Percentiles rank a stretch among this genome's conserved stretches.
Evolutionary conservation across 176 grass and related monocot species (phyloP).

Genomic region (Aegilops bicornis): DNA sequence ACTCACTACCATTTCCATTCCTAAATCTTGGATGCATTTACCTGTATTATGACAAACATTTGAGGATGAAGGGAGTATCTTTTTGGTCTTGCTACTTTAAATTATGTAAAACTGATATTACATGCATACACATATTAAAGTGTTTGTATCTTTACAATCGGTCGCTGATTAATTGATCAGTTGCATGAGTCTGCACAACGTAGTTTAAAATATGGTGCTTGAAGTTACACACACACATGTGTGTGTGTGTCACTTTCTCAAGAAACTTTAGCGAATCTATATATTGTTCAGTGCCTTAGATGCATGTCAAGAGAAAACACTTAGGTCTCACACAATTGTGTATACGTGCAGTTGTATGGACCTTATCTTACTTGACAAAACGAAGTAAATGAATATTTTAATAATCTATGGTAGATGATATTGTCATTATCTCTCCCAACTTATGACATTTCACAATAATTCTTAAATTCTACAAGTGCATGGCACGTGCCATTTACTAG

Average conservation of each 20-base stretch:
- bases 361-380: background rate
- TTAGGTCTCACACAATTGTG: no score
- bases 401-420: background rate
- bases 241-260: background rate
- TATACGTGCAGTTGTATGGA: background rate
- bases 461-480: no score
- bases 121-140: background rate
- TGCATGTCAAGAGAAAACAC: background rate
- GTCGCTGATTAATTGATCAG: background rate
- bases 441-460: no score
- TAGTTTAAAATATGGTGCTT: no score
- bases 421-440: no score
- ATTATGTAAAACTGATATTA: background rate
- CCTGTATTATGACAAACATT: no score
- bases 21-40: no score
- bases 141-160: background rate
- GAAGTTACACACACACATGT: no score
- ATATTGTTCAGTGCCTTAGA: background rate
- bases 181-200: background rate
- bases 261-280: no score
- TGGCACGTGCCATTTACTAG: no score
- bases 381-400: background rate
- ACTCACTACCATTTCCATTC: no score
- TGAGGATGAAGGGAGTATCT: background rate
- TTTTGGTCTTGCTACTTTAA: background rate